A percentile compares a stretch with the other conserved stretches of the same genome.
Conservation (phyloP, 768 basidiomycete genomes). For the Tricholoma hemisulphureum region DNA sequence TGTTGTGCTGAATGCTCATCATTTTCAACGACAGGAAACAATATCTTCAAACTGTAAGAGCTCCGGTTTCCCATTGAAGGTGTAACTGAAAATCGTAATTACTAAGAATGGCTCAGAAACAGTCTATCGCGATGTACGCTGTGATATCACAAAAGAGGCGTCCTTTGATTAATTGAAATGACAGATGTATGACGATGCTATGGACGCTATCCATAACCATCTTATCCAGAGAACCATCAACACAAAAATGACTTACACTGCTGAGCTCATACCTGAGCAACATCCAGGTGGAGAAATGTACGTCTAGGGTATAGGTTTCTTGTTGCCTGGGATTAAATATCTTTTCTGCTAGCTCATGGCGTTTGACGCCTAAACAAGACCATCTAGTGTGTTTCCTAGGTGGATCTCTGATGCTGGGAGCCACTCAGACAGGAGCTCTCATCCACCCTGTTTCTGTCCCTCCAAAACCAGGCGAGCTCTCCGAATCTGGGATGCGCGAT, state of each 20-base stretch:
- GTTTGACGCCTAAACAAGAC: constrained; percentile 84
- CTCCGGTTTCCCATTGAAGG: not conserved
- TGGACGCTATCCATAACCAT: constrained; percentile 74
- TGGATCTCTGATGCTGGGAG: constrained; percentile 88
- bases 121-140: constrained; percentile 70
- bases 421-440: constrained; percentile 62
- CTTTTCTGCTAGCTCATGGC: constrained; percentile 57
- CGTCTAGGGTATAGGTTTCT: constrained; percentile 4
- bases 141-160: not conserved
- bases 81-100: not conserved
- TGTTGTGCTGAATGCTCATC: too few species aligned
- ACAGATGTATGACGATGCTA: constrained; percentile 91
- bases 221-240: constrained; percentile 65
- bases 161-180: not conserved
- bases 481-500: constrained; percentile 63
- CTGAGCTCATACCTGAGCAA: constrained; percentile 71
- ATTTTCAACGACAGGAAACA: too few species aligned
- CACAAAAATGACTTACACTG: constrained; percentile 69
- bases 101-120: constrained; percentile 66
- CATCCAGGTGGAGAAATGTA: constrained; percentile 39
- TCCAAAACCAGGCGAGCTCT: constrained; percentile 61
- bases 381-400: constrained; percentile 95
- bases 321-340: not conserved
- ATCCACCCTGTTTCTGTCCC: constrained; percentile 60
- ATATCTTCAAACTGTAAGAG: constrained; percentile 72